These are phyloP conservation scores for Rhodotorula glutinis DNA, from an alignment of 1,284 basidiomycete species.

Conservation along the genomic window DNA sequence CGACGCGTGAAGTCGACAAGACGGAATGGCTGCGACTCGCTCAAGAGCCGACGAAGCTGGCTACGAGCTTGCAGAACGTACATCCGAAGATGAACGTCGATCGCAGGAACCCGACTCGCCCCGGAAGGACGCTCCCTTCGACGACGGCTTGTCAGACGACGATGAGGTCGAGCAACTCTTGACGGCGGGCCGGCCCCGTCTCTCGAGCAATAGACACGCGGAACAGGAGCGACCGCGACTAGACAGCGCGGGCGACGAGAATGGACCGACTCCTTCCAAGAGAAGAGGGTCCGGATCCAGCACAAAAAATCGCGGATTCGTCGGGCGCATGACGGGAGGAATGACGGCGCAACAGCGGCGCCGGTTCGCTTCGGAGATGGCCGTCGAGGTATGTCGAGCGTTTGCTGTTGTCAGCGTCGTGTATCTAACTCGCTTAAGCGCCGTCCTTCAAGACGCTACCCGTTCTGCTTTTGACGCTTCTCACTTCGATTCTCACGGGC, in stretches of 20 bases:
- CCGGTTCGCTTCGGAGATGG: conserved; percentile 35
- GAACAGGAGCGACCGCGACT: not conserved
- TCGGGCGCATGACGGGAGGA: conserved; percentile 3
- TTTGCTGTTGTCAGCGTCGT: no score
- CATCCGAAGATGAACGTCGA: not conserved
- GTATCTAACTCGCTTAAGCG: no score
- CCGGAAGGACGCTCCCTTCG: not conserved
- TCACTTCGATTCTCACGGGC: conserved; percentile 40
- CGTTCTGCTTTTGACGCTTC: conserved; percentile 38
- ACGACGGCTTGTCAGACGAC: conserved; percentile 16
- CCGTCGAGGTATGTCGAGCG: not conserved
- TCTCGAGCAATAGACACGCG: not conserved
- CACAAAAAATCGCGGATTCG: not conserved
- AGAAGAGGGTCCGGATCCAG: not conserved
- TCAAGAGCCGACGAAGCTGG: not conserved
- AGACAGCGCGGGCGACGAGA: not conserved
- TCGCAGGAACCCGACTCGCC: not conserved
- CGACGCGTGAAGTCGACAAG: no score
- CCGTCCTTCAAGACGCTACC: conserved; percentile 36
- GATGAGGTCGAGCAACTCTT: conserved; percentile 25
- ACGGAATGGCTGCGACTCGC: not conserved
- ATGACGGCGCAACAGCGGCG: conserved; percentile 22
- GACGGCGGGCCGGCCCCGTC: not conserved
- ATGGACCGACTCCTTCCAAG: no score
- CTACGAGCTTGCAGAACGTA: conserved; percentile 8